Base-by-base conservation (phyloP, 1,284 basidiomycete species). In the Naganishia albida region DNA sequence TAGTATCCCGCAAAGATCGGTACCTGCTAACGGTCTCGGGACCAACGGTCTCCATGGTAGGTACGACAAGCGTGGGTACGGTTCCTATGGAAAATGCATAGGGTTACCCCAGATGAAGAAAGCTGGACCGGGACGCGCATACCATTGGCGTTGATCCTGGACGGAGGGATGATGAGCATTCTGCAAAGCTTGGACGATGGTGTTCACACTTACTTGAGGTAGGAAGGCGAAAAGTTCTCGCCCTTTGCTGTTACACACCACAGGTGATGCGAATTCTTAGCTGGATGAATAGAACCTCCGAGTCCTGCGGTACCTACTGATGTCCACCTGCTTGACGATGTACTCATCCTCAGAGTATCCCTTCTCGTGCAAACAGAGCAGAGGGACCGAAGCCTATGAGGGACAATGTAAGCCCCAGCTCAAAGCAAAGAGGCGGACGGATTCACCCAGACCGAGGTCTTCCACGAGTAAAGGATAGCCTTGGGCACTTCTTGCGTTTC, bases 31-130 rank as follows among this genome's bases (percentile, higher is more conserved):
- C 89, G 39, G 87, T 84, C 44, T 88, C 89, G 3, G 85, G 80
- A 3, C 83, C 81, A 8, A 89, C 83, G 16, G 88, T 90, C 72
- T 87, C 87, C 70, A 86, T 81, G 20, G 90, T 80, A 0, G 91
- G 91, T 3, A 93, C 90, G 25, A 93, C 87, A 49, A 95, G 80
- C 0, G 88, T 88, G 6, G 91, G 91, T 0, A 93, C 84, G n/a
- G 88, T 90, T 15, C 86, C 90, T 88, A 1, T 18, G 57, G 40
- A 6, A 39, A 53, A 66, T 26, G 18, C 10, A 20, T 38, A n/a
- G n/a, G n/a, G n/a, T n/a, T n/a, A n/a, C n/a, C n/a, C n/a, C n/a
- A n/a, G n/a, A n/a, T n/a, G n/a, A n/a, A n/a, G n/a, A n/a, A n/a
- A n/a, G n/a, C n/a, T n/a, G n/a, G n/a, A n/a, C n/a, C n/a, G n/a